Conservation (phyloP, 768 basidiomycete genomes). For the Lactarius quietus region DNA sequence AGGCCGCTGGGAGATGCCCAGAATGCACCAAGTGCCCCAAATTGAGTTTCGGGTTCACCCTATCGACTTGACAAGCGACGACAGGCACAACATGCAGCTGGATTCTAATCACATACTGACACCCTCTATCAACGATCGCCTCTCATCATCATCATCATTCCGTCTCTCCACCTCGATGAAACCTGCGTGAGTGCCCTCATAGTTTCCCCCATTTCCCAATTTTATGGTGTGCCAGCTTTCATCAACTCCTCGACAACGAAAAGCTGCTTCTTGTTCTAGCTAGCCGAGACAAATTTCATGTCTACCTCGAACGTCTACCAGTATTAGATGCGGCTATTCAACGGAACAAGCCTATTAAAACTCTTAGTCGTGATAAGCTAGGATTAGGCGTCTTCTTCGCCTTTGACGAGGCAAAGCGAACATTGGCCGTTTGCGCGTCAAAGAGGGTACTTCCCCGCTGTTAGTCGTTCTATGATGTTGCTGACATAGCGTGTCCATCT, state of each 20-base stretch:
- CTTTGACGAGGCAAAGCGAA: constrained; percentile 50
- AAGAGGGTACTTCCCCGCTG: constrained; percentile 35
- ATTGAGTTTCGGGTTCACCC: constrained; percentile 5
- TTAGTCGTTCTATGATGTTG: background rate
- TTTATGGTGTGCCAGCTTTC: constrained; percentile 8
- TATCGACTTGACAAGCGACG: constrained; percentile 16
- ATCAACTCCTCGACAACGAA: constrained; percentile 22
- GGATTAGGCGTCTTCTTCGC: constrained; percentile 44
- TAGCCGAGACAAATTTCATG: background rate
- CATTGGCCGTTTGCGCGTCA: constrained; percentile 44
- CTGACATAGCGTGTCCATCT: background rate
- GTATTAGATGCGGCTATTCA: background rate
- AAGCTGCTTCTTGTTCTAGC: constrained; percentile 19
- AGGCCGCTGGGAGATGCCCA: constrained; percentile 7
- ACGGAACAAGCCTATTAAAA: constrained; percentile 3
- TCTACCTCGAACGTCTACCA: constrained; percentile 18
- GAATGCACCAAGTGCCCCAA: background rate
- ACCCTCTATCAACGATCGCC: constrained; percentile 7
- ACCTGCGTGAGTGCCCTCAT: constrained; percentile 3
- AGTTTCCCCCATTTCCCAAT: background rate
- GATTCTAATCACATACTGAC: constrained; percentile 10
- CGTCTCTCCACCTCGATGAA: background rate
- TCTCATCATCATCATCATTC: background rate
- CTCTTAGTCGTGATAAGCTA: constrained; percentile 44
- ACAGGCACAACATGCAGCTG: constrained; percentile 15